Percentiles rank a stretch among this genome's conserved stretches.
phyloP scores from a whole-genome alignment of 2,329 filamentous ascomycete species.

The Colletotrichum spaethianum region DNA sequence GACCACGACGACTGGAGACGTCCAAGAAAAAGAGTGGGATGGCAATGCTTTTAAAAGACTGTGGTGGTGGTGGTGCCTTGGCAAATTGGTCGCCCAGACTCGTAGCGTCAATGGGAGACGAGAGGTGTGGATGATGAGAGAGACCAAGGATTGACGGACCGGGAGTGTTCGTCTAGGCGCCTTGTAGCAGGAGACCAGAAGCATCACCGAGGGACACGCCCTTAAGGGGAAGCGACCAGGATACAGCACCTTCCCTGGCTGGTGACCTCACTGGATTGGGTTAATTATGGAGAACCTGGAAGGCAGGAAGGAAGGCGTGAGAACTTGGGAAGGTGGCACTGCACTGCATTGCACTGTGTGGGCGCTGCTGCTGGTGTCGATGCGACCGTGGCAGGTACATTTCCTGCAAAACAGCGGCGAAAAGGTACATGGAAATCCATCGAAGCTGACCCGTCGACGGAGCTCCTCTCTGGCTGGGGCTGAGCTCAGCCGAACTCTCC shows the following conservation, averaged over 20 bases:
- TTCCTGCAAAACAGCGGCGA: not conserved
- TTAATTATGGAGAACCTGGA: slow-evolving; percentile 2
- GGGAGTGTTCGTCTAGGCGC: slow-evolving; percentile 24
- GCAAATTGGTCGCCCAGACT: slow-evolving; percentile 29
- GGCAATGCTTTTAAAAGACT: slow-evolving; percentile 30
- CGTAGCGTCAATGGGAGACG: slow-evolving; percentile 17
- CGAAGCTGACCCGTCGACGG: not conserved
- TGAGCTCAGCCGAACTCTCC: slow-evolving; percentile 19
- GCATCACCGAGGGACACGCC: slow-evolving; percentile 2
- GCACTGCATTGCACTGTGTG: slow-evolving; percentile 6
- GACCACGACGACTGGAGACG: not conserved
- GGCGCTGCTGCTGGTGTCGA: not conserved
- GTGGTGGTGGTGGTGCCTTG: slow-evolving; percentile 28
- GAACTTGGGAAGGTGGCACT: not conserved
- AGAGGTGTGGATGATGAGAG: slow-evolving; percentile 1
- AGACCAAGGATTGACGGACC: slow-evolving; percentile 3
- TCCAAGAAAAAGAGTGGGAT: slow-evolving; percentile 36
- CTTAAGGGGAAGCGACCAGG: slow-evolving; percentile 12
- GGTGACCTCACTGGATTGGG: slow-evolving; percentile 33
- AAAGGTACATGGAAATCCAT: not conserved
- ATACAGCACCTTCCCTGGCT: not conserved
- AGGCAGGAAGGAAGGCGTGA: slow-evolving; percentile 10
- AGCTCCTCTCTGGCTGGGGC: slow-evolving; percentile 6
- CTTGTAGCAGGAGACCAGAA: slow-evolving; percentile 11
- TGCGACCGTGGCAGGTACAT: not conserved